Percentiles rank a stretch among this genome's conserved stretches.
Evolutionary conservation across 2,329 filamentous ascomycete species (phyloP).

Genomic region (Calonectria leucothoes): DNA sequence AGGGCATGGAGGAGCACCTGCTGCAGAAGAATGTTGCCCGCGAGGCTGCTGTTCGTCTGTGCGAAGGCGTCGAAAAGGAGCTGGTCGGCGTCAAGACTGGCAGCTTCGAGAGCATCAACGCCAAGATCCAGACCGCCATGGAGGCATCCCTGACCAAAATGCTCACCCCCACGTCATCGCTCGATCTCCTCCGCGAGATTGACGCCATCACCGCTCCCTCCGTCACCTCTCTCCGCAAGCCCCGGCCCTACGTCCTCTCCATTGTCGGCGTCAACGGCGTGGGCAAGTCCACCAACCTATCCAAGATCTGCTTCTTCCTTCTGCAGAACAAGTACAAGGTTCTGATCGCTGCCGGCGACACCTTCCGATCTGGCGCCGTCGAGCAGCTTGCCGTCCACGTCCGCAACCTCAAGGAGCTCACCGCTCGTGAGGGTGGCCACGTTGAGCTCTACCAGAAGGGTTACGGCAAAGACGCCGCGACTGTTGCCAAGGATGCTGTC

Average conservation of each 20-base stretch:
- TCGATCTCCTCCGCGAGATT: constrained; percentile 95
- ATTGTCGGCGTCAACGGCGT: constrained; percentile 99
- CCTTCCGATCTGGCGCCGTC: constrained; percentile 95
- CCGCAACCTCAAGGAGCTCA: constrained; percentile 90
- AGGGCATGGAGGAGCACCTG: constrained; percentile 95
- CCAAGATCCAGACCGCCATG: constrained; percentile 87
- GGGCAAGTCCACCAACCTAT: constrained; percentile 96
- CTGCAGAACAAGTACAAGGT: constrained; percentile 98
- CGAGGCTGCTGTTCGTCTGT: constrained; percentile 91
- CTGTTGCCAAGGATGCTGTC: constrained; percentile 96
- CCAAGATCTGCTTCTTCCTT: constrained; percentile 98
- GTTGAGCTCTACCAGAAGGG: constrained; percentile 97
- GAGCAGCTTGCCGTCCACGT: constrained; percentile 97
- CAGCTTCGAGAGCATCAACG: constrained; percentile 89
- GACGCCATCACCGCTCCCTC: constrained; percentile 79
- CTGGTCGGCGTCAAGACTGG: constrained; percentile 91
- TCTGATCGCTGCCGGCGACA: constrained; percentile 93
- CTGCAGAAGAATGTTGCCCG: constrained; percentile 96
- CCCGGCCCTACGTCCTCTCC: constrained; percentile 94
- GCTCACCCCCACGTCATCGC: constrained; percentile 92
- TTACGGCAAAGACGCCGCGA: constrained; percentile 96
- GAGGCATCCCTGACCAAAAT: constrained; percentile 94
- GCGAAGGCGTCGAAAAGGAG: constrained; percentile 91
- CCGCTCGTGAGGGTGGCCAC: constrained; percentile 81
- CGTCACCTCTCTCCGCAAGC: constrained; percentile 69